These are phyloP conservation scores for Diaporthe caulivora DNA, from an alignment of 2,329 filamentous ascomycete genomes.

Conservation along the genomic window DNA sequence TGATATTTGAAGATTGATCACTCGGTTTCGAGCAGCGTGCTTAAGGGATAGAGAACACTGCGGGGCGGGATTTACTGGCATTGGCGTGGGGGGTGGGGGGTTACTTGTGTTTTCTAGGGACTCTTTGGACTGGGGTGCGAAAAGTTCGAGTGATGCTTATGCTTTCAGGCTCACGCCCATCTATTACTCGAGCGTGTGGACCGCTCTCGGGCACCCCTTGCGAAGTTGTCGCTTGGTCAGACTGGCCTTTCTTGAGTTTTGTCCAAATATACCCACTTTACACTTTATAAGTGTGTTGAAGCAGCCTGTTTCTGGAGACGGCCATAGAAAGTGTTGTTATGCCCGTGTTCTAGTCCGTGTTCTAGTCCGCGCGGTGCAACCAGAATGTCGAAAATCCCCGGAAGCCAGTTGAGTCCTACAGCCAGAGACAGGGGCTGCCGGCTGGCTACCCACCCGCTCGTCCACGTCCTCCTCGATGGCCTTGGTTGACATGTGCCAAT, in stretches of 20 bases:
- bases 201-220: constrained; percentile 6
- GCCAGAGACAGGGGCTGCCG: background rate
- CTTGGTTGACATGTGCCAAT: background rate
- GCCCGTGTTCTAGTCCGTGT: background rate
- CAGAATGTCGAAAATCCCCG: background rate
- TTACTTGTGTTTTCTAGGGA: background rate
- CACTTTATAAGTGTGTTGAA: background rate
- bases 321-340: background rate
- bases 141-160: constrained; percentile 26
- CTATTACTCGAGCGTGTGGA: background rate
- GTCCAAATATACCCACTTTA: constrained; percentile 30
- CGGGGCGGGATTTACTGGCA: constrained; percentile 16
- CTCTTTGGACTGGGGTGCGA: constrained; percentile 1
- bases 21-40: constrained; percentile 9
- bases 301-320: background rate
- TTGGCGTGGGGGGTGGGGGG: background rate
- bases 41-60: constrained; percentile 24
- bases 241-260: background rate
- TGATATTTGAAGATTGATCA: background rate
- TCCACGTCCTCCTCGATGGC: background rate
- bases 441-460: background rate
- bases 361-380: background rate
- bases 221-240: background rate
- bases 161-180: constrained; percentile 6
- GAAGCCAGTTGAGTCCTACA: no score